Conservation (phyloP, 2,329 filamentous ascomycete genomes). For the Arthrobotrys conoides region DNA sequence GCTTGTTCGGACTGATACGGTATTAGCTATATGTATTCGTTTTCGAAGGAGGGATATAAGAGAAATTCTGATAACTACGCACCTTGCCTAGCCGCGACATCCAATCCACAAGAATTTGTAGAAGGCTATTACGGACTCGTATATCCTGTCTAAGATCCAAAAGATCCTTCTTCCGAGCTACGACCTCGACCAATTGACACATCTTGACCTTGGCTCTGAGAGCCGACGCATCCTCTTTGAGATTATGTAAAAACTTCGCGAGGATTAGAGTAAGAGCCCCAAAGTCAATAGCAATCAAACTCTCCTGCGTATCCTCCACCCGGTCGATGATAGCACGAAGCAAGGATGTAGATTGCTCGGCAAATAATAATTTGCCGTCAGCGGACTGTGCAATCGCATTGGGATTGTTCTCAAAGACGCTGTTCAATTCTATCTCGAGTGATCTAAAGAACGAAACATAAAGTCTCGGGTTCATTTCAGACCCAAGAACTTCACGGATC, state of each 20-base stretch:
- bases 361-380: conserved; percentile 76
- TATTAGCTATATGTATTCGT: background rate
- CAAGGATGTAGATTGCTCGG: conserved; percentile 77
- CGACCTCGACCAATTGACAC: conserved; percentile 77
- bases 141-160: conserved; percentile 79
- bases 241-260: conserved; percentile 76
- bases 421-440: conserved; percentile 74
- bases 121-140: conserved; percentile 77
- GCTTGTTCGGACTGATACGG: conserved; percentile 44
- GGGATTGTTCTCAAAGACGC: conserved; percentile 63
- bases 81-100: conserved; percentile 72
- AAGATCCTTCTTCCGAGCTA: conserved; percentile 77
- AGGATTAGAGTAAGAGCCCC: conserved; percentile 76
- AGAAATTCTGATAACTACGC: conserved; percentile 19
- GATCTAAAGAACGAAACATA: conserved; percentile 76
- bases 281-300: conserved; percentile 76
- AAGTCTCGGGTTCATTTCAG: conserved; percentile 75
- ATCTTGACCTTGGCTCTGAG: conserved; percentile 78
- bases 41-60: background rate
- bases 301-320: conserved; percentile 75
- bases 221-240: conserved; percentile 72
- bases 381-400: conserved; percentile 67
- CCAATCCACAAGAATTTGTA: conserved; percentile 79
- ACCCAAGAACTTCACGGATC: conserved; percentile 76
- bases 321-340: conserved; percentile 76